Conservation (phyloP, 768 basidiomycete genomes). For the Rhodocollybia butyracea region DNA sequence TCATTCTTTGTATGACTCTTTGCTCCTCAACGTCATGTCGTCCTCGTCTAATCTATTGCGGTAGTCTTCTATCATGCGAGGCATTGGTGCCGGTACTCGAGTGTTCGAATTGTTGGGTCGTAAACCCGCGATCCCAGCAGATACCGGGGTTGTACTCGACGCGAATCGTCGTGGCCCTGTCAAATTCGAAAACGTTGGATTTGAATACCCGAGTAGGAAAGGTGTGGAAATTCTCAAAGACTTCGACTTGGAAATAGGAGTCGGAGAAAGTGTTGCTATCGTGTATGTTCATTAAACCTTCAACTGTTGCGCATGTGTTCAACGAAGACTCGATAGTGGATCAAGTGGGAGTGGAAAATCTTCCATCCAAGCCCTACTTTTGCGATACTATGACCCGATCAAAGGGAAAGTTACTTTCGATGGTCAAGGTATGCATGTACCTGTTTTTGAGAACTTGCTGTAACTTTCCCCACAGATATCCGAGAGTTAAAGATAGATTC, state of each 20-base stretch:
- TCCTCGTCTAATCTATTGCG: background rate
- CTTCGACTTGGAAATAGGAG: conserved; percentile 74
- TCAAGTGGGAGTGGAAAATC: conserved; percentile 94
- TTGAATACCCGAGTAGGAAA: conserved; percentile 86
- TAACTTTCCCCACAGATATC: conserved; percentile 54
- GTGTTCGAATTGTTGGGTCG: conserved; percentile 94
- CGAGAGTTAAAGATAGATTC: conserved; percentile 79
- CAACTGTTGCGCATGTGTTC: background rate
- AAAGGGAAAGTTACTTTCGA: conserved; percentile 81
- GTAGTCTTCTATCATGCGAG: conserved; percentile 93
- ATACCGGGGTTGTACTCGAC: conserved; percentile 55
- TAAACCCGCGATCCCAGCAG: conserved; percentile 66
- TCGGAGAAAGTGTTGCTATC: conserved; percentile 87
- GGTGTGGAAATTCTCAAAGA: conserved; percentile 80
- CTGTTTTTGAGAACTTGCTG: background rate
- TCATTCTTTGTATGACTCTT: conserved; percentile 45
- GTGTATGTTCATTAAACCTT: conserved; percentile 60
- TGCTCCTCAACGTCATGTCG: background rate
- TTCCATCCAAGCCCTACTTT: conserved; percentile 80
- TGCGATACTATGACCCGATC: conserved; percentile 89
- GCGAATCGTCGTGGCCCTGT: conserved; percentile 62
- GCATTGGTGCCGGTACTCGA: conserved; percentile 87
- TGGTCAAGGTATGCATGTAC: conserved; percentile 58
- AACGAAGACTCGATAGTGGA: conserved; percentile 48
- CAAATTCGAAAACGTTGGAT: conserved; percentile 78